These are phyloP conservation scores for Scedosporium boydii DNA, from an alignment of 2,329 filamentous ascomycete genomes.

Conservation along the genomic window DNA sequence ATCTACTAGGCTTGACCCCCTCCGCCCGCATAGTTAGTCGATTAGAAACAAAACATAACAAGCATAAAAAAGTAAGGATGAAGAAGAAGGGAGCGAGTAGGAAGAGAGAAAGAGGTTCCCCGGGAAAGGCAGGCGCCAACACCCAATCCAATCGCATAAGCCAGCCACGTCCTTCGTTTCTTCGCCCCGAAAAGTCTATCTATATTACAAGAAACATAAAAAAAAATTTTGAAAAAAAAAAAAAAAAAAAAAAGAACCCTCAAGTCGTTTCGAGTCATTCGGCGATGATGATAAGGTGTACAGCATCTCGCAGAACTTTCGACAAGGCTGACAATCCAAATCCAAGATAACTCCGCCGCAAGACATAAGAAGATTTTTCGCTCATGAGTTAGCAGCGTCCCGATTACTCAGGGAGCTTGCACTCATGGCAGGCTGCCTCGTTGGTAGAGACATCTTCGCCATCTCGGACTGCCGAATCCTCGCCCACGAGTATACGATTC, in stretches of 20 bases:
- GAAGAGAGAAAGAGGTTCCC: background rate
- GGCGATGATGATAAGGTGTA: too few species aligned
- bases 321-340: background rate
- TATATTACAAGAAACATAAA: too few species aligned
- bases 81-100: background rate
- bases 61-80: background rate
- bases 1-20: too few species aligned
- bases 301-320: too few species aligned
- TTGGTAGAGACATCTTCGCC: constrained; percentile 58
- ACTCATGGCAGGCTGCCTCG: constrained; percentile 61
- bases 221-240: too few species aligned
- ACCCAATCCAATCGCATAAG: too few species aligned
- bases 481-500: constrained; percentile 80
- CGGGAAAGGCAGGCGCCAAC: too few species aligned
- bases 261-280: too few species aligned
- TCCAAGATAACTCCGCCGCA: background rate
- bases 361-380: background rate
- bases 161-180: too few species aligned
- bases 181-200: too few species aligned
- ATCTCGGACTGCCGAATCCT: constrained; percentile 71
- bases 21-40: too few species aligned
- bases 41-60: background rate
- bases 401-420: constrained; percentile 86
- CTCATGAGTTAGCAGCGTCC: constrained; percentile 59
- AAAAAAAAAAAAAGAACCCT: too few species aligned